A percentile compares a stretch with the other conserved stretches of the same genome.
These are phyloP conservation scores for Volvox reticuliferus DNA, from an alignment of 139 green algal species.

Conservation along the genomic window DNA sequence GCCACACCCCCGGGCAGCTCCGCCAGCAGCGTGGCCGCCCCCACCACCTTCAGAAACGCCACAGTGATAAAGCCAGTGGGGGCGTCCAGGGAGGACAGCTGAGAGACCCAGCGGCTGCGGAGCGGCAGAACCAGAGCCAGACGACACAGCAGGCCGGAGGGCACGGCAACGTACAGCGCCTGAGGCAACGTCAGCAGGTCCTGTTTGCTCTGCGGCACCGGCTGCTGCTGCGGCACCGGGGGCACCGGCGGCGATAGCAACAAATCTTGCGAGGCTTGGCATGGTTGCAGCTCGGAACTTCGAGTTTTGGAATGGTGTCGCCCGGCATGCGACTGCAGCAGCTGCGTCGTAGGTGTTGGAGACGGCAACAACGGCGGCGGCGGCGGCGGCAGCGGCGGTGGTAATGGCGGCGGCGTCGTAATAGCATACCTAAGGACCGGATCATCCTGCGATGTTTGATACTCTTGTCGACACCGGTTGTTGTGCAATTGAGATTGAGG, in stretches of 20 bases:
- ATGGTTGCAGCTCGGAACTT: no score
- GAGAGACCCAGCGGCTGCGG: background rate
- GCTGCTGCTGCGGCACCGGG: background rate
- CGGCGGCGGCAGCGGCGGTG: background rate
- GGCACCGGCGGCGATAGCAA: background rate
- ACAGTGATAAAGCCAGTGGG: constrained; percentile 7
- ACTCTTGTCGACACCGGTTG: no score
- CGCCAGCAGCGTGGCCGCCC: constrained; percentile 34
- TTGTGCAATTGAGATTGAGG: no score
- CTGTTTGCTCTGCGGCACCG: background rate
- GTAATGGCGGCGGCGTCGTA: background rate
- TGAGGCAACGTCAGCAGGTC: background rate
- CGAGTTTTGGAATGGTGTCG: no score
- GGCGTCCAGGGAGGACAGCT: constrained; percentile 14
- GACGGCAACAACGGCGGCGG: background rate
- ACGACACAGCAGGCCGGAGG: constrained; percentile 8
- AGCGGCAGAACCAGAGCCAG: background rate
- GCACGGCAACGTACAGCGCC: constrained; percentile 18
- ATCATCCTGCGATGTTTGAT: no score
- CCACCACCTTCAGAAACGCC: constrained; percentile 24
- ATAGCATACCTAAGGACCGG: no score
- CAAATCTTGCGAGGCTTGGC: background rate
- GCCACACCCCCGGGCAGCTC: constrained; percentile 23
- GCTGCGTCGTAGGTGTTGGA: background rate
- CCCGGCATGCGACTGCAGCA: no score